phyloP scores from a whole-genome alignment of 768 basidiomycete genomes.

The Mycena vulgaris region DNA sequence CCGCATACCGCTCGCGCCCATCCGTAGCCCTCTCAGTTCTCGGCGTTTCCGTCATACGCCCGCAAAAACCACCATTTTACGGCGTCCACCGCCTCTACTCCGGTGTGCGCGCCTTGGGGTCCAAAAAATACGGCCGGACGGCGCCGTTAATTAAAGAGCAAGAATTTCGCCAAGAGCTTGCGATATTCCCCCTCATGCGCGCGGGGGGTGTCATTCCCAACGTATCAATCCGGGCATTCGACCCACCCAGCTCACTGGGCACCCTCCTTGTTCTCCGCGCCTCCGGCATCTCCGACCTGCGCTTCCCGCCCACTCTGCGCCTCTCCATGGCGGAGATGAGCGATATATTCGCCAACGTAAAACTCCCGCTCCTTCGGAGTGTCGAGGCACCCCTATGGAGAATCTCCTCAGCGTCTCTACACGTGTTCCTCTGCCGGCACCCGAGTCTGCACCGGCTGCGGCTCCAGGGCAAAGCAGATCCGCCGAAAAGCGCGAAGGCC shows the following conservation, averaged over 20 bases:
- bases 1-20: background rate
- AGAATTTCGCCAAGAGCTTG: background rate
- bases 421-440: constrained; percentile 14
- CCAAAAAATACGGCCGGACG: background rate
- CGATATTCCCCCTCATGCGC: constrained; percentile 5
- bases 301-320: background rate
- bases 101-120: background rate
- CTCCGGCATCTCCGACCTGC: background rate
- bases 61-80: background rate
- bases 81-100: background rate
- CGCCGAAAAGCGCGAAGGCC: background rate
- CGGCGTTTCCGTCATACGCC: constrained; percentile 7
- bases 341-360: background rate
- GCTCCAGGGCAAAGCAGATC: background rate
- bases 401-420: background rate
- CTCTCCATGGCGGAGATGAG: constrained; percentile 18
- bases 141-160: background rate
- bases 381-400: background rate
- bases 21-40: constrained; percentile 5
- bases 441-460: background rate
- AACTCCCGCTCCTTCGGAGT: constrained; percentile 8
- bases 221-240: constrained; percentile 19
- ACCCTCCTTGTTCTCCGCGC: constrained; percentile 11
- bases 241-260: constrained; percentile 5
- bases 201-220: background rate